phyloP scores from a whole-genome alignment of 495 filamentous ascomycete genomes.

The Penicillium chermesinum region DNA sequence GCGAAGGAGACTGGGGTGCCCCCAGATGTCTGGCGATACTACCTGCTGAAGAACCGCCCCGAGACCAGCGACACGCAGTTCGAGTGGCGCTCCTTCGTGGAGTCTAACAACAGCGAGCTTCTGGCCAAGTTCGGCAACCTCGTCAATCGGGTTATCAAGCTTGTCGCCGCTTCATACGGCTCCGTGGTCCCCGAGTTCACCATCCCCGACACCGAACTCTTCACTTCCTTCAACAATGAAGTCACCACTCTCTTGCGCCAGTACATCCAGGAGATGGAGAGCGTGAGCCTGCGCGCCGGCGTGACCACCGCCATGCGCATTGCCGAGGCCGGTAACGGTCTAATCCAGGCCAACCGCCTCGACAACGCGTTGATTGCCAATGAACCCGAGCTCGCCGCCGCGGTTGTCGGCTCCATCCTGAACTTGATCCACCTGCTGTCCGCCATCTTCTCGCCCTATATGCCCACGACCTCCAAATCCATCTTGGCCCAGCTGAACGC shows the following conservation, averaged over 20 bases:
- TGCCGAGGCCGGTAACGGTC: conserved; percentile 67
- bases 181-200: conserved; percentile 64
- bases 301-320: conserved; percentile 66
- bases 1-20: conserved; percentile 85
- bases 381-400: conserved; percentile 65
- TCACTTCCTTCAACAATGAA: conserved; percentile 44
- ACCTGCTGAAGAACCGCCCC: conserved; percentile 79
- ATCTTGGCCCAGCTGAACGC: conserved; percentile 72
- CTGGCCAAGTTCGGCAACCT: conserved; percentile 91
- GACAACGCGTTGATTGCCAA: conserved; percentile 74
- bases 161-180: conserved; percentile 70
- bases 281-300: conserved; percentile 69
- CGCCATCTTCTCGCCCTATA: conserved; percentile 71
- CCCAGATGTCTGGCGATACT: conserved; percentile 89
- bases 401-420: conserved; percentile 75
- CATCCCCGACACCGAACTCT: conserved; percentile 29
- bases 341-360: conserved; percentile 75
- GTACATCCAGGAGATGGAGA: conserved; percentile 69
- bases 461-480: conserved; percentile 70
- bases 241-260: conserved; percentile 59
- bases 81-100: conserved; percentile 79
- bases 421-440: conserved; percentile 80
- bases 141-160: conserved; percentile 89
- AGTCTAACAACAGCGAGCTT: conserved; percentile 84
- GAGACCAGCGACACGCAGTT: conserved; percentile 89